These are phyloP conservation scores for Nemania sp. DNA, from an alignment of 2,329 filamentous ascomycete genomes.

Conservation along the genomic window DNA sequence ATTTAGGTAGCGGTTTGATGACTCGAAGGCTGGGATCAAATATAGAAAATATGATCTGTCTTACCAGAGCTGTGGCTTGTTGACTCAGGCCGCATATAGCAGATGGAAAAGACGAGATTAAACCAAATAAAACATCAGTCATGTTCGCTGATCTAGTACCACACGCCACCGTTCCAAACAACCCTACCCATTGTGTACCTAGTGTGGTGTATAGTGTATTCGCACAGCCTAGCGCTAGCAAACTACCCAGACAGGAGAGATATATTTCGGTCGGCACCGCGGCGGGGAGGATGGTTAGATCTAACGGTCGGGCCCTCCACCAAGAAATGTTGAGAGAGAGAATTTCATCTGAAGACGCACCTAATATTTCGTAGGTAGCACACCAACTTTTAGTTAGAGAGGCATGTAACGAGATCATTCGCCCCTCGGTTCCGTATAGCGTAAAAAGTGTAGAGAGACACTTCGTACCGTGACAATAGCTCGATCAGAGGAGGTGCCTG, in stretches of 20 bases:
- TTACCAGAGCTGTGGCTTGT: slow-evolving; percentile 10
- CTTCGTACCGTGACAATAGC: no score
- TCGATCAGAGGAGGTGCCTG: no score
- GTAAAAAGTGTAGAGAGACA: no score
- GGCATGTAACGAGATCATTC: slow-evolving; percentile 6
- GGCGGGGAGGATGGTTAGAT: slow-evolving; percentile 14
- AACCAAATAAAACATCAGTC: background rate
- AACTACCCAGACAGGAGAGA: background rate
- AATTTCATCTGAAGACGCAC: no score
- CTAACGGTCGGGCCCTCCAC: slow-evolving; percentile 6
- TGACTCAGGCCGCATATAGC: slow-evolving; percentile 14
- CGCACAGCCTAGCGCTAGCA: no score
- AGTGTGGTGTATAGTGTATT: no score
- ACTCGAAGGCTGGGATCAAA: slow-evolving; percentile 14
- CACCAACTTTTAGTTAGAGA: background rate
- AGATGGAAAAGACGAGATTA: no score
- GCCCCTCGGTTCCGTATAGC: slow-evolving; percentile 19
- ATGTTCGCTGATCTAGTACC: background rate
- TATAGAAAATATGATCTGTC: slow-evolving; percentile 12
- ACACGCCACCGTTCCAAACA: background rate
- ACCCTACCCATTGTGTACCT: no score
- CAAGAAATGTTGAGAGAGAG: no score
- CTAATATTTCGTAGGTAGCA: background rate
- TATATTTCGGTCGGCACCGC: slow-evolving; percentile 7
- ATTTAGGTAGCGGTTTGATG: slow-evolving; percentile 10